Base-by-base conservation (phyloP, 1,284 basidiomycete genomes). In the Cystobasidiaceae sp. region DNA sequence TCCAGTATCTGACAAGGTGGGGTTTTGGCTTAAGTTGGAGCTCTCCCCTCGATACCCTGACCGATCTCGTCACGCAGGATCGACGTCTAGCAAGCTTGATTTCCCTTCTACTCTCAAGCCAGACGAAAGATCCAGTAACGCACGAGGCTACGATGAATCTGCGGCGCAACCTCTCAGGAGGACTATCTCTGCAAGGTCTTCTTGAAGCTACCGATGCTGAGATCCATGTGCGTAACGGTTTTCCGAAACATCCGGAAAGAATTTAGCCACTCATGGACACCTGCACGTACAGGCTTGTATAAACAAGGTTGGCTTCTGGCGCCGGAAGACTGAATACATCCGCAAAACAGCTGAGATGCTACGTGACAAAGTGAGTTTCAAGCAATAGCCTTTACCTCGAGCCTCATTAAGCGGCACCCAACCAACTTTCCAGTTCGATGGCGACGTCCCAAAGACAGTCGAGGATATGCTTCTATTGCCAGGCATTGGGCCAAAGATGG, bases 401-500 rank as follows among this genome's bases (percentile, higher is more conserved):
- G 21, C 15, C 11, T 17, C 23, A 23, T 8, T 8, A 48, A 25
- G 15, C 45, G 11, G 23, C 11, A 17, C 11, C 21, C 9, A 48
- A 9, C 21, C 8, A 13, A 9, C 11, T 48, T 48, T 39, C n/a
- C 23, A 87, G 0, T 87, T 90, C 65, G 82, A 82, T 58, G 84
- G 85, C 1, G 91, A 94, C 69, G 86, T 94, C 0, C 91, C 92
- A 0, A 86, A 88, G 74, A 92, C 89, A 0, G 84, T 87, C 1
- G 89, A 93, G 51, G 89, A 90, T 56, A 79, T 96, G 9, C 89
- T 89, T 69, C 85, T 86, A 17, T 78, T 96, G 8, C 85, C 85
- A 3, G 92, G 92, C 0, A 90, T 94, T 0, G 92, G 93, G 0
- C 91, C 90, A 0, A 96, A 96, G 77, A 93, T 96, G 90, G 90